Conservation (phyloP, 2,329 filamentous ascomycete genomes). For the Aspergillus neotritici region DNA sequence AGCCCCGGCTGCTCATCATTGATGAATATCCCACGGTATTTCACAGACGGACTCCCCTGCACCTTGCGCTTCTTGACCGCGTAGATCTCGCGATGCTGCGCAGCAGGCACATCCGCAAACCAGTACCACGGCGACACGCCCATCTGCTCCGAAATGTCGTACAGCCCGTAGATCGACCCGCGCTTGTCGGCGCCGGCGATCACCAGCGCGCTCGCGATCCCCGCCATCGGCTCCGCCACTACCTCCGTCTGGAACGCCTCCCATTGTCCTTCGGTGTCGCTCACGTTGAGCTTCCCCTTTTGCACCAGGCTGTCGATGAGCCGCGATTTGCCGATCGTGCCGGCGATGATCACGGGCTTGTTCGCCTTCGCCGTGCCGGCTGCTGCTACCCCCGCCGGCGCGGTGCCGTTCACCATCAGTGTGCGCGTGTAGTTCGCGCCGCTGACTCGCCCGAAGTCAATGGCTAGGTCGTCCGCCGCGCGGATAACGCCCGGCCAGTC, state of each 20-base stretch:
- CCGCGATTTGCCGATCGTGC: constrained; percentile 60
- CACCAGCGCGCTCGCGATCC: constrained; percentile 55
- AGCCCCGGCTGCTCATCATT: constrained; percentile 65
- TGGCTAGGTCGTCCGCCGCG: constrained; percentile 60
- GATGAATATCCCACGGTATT: constrained; percentile 65
- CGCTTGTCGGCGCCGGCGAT: constrained; percentile 64
- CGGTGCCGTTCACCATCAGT: constrained; percentile 47
- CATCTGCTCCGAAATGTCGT: constrained; percentile 67
- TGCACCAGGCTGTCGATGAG: constrained; percentile 56
- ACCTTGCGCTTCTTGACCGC: constrained; percentile 50
- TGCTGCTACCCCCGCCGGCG: constrained; percentile 28
- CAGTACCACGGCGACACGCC: constrained; percentile 67
- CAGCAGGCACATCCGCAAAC: constrained; percentile 58
- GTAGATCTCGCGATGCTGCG: constrained; percentile 51
- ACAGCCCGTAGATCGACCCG: constrained; percentile 64
- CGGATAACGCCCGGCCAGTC: constrained; percentile 58
- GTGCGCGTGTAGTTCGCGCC: constrained; percentile 55
- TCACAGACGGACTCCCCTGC: constrained; percentile 57
- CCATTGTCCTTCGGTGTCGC: constrained; percentile 58
- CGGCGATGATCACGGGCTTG: constrained; percentile 57
- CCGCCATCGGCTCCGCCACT: constrained; percentile 53
- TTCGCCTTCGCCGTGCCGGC: constrained; percentile 27
- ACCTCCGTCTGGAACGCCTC: constrained; percentile 61
- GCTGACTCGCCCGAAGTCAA: constrained; percentile 66
- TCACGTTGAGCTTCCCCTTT: constrained; percentile 53